Base-by-base conservation (phyloP, 2,329 filamentous ascomycete genomes). In the Pseudogymnoascus sp. region DNA sequence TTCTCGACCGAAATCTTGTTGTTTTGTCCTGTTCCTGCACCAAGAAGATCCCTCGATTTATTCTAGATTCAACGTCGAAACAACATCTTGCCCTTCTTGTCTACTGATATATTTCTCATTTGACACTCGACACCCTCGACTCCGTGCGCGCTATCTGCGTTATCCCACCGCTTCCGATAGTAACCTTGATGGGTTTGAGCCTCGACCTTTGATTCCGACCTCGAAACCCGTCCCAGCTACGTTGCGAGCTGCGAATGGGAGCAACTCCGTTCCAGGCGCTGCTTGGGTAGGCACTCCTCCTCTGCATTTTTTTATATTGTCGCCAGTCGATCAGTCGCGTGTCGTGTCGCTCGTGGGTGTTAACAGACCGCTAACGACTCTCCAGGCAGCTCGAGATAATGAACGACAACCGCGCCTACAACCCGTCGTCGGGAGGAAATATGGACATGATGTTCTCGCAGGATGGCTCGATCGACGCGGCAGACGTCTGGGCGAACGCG, bases 141-240 rank as follows among this genome's bases (percentile, higher is more conserved):
- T 14, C 45, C 23, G 45, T 60, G 54, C 16, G 54, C 54, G 16
- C 54, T 39, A 39, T 39, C 54, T 21, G 36, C 54, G 28, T 13
- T 60, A 34, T 36, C 28, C 36, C 36, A 60, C 54, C 28, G 28
- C 16, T 36, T 8, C 54, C 54, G 36, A 34, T 39, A 60, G 54
- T 25, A 60, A 60, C 54, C 54, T 60, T 60, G 54, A 60, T 60
- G 54, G 54, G 54, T 60, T 60, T 60, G 54, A 48, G 54, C 54
- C 25, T 36, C 28, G 31, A 60, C 54, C 54, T 21, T 23, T 36
- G 54, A 19, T n/a, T 21, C 21, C 28, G 8, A 60, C 54, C n/a
- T 39, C 54, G 14, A 60, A 19, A 10, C 31, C 14, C 54, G 28
- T 36, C 23, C 31, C 28, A 21, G 54, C 28, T 39, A 25, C 54